Percentiles rank a stretch among this genome's conserved stretches.
These are phyloP conservation scores for Datura wrightii DNA, from an alignment of 257 asterid species.

Conservation along the genomic window DNA sequence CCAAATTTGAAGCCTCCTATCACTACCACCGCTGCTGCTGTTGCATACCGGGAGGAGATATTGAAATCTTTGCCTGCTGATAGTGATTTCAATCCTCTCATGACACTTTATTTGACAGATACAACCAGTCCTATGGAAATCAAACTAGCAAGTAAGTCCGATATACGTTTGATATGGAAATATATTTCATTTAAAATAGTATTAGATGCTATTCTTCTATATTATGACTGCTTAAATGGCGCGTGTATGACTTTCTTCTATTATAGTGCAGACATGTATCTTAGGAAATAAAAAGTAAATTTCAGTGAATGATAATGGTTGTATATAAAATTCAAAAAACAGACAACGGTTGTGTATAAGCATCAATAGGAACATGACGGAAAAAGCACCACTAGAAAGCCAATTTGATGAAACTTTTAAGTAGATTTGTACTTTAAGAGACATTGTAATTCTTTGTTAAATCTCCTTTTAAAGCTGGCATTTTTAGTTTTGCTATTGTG, in stretches of 20 bases:
- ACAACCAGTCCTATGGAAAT: constrained; percentile 80
- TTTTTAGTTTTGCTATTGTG: background rate
- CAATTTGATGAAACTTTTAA: background rate
- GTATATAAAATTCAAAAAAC: background rate
- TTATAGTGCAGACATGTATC: background rate
- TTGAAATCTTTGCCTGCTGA: constrained; percentile 68
- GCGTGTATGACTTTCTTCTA: constrained; percentile 5
- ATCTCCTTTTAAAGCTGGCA: background rate
- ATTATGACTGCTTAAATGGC: background rate
- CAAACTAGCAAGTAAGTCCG: constrained; percentile 79
- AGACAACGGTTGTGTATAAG: background rate
- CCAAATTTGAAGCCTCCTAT: constrained; percentile 92
- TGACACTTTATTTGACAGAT: constrained; percentile 97
- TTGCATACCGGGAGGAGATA: constrained; percentile 72
- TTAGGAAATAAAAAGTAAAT: background rate
- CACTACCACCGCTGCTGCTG: constrained; percentile 84
- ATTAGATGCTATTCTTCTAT: background rate
- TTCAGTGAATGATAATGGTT: background rate
- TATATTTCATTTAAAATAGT: constrained; percentile 12
- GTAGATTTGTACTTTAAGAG: background rate
- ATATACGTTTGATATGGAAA: background rate
- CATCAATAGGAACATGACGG: background rate
- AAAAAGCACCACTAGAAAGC: background rate
- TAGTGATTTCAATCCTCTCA: constrained; percentile 75
- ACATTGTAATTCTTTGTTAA: background rate